phyloP scores from a whole-genome alignment of 1,284 basidiomycete species.

The Cryptococcus sp. region DNA sequence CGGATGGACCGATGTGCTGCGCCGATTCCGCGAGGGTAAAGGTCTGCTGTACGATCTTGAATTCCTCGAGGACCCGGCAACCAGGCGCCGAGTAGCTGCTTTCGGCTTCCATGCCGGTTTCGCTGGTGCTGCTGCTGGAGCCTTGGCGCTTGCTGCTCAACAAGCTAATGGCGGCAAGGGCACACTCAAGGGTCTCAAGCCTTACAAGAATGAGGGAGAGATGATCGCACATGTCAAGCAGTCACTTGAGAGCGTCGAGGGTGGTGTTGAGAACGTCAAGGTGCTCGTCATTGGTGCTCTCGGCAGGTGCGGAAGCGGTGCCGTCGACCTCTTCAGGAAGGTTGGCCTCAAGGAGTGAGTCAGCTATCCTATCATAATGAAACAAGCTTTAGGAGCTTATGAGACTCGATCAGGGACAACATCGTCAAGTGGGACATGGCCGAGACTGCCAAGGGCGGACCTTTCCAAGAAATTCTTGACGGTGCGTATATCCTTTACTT shows the following conservation, averaged over 20 bases:
- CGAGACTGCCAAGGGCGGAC: slow-evolving; percentile 96
- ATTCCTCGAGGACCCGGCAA: slow-evolving; percentile 83
- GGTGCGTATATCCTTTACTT: slow-evolving; percentile 40
- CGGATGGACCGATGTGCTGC: slow-evolving; percentile 86
- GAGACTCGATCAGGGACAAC: slow-evolving; percentile 65
- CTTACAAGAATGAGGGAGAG: slow-evolving; percentile 76
- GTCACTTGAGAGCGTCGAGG: slow-evolving; percentile 62
- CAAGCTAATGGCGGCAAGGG: slow-evolving; percentile 61
- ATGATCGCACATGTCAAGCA: slow-evolving; percentile 75
- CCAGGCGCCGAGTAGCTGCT: slow-evolving; percentile 87
- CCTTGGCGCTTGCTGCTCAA: slow-evolving; percentile 76
- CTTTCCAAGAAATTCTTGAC: slow-evolving; percentile 92
- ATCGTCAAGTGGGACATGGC: slow-evolving; percentile 98
- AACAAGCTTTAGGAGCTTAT: neutral
- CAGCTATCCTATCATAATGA: neutral
- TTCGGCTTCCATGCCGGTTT: slow-evolving; percentile 99
- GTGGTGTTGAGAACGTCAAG: slow-evolving; percentile 70
- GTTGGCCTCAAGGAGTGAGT: slow-evolving; percentile 83
- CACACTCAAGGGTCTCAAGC: slow-evolving; percentile 67
- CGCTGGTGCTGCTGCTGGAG: slow-evolving; percentile 92
- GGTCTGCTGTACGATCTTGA: slow-evolving; percentile 96
- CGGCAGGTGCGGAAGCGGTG: slow-evolving; percentile 94
- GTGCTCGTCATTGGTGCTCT: slow-evolving; percentile 95
- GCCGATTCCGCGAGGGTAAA: slow-evolving; percentile 81
- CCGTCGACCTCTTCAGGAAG: slow-evolving; percentile 92